A percentile compares a stretch with the other conserved stretches of the same genome.
These are phyloP conservation scores for Amanita fuliginea DNA, from an alignment of 768 basidiomycete genomes.

Conservation along the genomic window DNA sequence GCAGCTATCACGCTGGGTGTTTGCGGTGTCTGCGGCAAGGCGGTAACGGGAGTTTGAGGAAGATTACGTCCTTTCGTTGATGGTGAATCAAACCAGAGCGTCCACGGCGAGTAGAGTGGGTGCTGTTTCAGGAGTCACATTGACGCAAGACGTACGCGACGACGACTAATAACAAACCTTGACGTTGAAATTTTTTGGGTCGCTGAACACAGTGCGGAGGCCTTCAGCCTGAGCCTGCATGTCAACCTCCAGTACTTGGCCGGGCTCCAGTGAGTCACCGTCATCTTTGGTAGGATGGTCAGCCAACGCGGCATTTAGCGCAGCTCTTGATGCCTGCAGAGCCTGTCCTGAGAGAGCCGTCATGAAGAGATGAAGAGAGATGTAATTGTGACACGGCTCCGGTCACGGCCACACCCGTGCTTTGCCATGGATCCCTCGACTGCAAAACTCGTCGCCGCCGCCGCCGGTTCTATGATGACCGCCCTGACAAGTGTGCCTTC, in stretches of 20 bases:
- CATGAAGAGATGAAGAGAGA: slow-evolving; percentile 15
- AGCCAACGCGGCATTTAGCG: slow-evolving; percentile 61
- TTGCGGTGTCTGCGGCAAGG: slow-evolving; percentile 66
- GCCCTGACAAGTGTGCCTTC: slow-evolving; percentile 62
- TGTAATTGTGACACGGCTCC: not conserved
- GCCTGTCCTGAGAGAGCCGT: slow-evolving; percentile 50
- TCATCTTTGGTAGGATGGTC: slow-evolving; percentile 34
- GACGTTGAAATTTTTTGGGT: slow-evolving; percentile 90
- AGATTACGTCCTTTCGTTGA: slow-evolving; percentile 83
- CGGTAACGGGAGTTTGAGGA: slow-evolving; percentile 72
- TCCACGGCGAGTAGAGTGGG: slow-evolving; percentile 91
- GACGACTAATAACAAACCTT: slow-evolving; percentile 44
- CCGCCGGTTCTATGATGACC: slow-evolving; percentile 70
- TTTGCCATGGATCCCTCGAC: slow-evolving; percentile 56
- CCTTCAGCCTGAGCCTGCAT: slow-evolving; percentile 76
- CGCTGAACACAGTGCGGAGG: slow-evolving; percentile 89
- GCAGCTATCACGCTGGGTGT: slow-evolving; percentile 68
- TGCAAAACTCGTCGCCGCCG: slow-evolving; percentile 74
- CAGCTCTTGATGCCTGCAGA: slow-evolving; percentile 71
- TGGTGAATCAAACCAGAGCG: slow-evolving; percentile 96
- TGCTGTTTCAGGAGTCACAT: slow-evolving; percentile 41
- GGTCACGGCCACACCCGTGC: too few species aligned
- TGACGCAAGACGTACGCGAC: not conserved
- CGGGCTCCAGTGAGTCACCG: slow-evolving; percentile 49
- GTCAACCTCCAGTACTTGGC: slow-evolving; percentile 81